phyloP scores from a whole-genome alignment of 805 yeast genomes.

The Lipomyces kockii region DNA sequence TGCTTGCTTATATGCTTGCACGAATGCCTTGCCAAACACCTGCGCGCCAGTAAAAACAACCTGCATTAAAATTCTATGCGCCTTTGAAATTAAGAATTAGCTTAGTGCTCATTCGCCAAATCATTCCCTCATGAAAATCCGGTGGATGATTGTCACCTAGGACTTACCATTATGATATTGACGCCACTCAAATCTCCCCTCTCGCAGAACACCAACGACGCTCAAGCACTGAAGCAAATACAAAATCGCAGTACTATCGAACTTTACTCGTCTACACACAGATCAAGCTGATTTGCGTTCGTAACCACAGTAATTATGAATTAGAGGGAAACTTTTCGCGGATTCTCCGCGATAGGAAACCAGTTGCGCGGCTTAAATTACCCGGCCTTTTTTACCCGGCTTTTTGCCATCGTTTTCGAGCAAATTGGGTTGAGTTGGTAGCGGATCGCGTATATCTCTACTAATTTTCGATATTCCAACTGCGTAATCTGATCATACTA shows the following conservation, averaged over 20 bases:
- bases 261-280: background rate
- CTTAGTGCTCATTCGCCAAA: background rate
- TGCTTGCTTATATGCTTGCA: conserved; percentile 96
- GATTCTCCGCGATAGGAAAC: background rate
- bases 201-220: background rate
- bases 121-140: background rate
- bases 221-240: background rate
- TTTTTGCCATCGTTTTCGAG: background rate
- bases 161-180: background rate
- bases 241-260: background rate
- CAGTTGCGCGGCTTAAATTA: background rate
- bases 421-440: background rate
- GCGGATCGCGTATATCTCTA: background rate
- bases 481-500: background rate
- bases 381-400: conserved; percentile 1
- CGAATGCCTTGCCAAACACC: conserved; percentile 93
- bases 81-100: conserved; percentile 51
- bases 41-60: conserved; percentile 93
- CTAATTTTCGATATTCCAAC: background rate
- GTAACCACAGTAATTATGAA: background rate
- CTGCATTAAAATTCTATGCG: conserved; percentile 87
- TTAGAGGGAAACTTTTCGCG: too few relatives aligned
- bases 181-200: background rate
- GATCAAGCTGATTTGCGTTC: background rate
- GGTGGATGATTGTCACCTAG: background rate